These are phyloP conservation scores for Pholiota conissans DNA, from an alignment of 768 basidiomycete genomes.

Conservation along the genomic window DNA sequence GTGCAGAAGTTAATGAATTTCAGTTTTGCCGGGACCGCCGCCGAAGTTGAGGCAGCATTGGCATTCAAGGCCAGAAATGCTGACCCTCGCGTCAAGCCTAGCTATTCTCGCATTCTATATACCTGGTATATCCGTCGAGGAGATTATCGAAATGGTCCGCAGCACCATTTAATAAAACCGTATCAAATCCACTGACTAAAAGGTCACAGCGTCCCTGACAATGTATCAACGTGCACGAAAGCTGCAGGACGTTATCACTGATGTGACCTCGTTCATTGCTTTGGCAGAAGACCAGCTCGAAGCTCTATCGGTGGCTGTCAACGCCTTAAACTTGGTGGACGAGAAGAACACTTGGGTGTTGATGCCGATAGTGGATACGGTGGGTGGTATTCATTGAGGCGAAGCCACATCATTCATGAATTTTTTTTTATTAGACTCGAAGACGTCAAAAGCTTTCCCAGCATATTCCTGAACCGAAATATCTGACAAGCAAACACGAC, in stretches of 20 bases:
- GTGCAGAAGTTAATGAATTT: slow-evolving; percentile 76
- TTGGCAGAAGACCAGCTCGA: slow-evolving; percentile 71
- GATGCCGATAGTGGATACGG: slow-evolving; percentile 55
- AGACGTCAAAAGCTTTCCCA: slow-evolving; percentile 74
- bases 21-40: slow-evolving; percentile 81
- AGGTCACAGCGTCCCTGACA: slow-evolving; percentile 70
- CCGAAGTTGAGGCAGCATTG: slow-evolving; percentile 86
- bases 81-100: slow-evolving; percentile 82
- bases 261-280: slow-evolving; percentile 37
- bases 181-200: slow-evolving; percentile 4
- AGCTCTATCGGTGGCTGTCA: slow-evolving; percentile 85
- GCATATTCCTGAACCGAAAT: slow-evolving; percentile 77
- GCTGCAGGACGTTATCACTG: slow-evolving; percentile 56
- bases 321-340: slow-evolving; percentile 83
- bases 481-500: slow-evolving; percentile 59
- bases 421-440: slow-evolving; percentile 43
- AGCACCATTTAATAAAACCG: slow-evolving; percentile 8
- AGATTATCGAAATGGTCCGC: slow-evolving; percentile 89
- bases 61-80: slow-evolving; percentile 93
- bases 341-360: slow-evolving; percentile 82
- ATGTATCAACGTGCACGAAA: slow-evolving; percentile 94
- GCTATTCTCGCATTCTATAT: slow-evolving; percentile 91
- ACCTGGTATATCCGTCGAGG: slow-evolving; percentile 88
- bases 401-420: slow-evolving; percentile 5
- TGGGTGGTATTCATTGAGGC: slow-evolving; percentile 34